Evolutionary conservation across 495 filamentous ascomycete genomes (phyloP).

Genomic region (Penicilliopsis zonata): DNA sequence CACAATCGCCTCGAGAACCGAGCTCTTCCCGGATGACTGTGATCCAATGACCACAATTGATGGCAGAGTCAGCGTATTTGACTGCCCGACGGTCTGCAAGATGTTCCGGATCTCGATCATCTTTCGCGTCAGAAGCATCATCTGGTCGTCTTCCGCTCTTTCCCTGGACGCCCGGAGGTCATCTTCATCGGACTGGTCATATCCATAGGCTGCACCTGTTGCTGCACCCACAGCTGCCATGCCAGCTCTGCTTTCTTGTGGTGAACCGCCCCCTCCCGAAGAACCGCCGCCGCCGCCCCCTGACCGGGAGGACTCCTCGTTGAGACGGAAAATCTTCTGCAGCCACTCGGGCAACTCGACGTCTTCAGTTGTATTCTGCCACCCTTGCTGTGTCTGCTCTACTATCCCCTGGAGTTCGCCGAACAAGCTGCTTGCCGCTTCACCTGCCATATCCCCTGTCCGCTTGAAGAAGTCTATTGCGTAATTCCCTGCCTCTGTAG

Average conservation of each 20-base stretch:
- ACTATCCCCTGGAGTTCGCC: conserved; percentile 61
- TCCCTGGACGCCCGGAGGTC: conserved; percentile 52
- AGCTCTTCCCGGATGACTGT: conserved; percentile 96
- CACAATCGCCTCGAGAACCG: conserved; percentile 92
- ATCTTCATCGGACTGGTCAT: conserved; percentile 57
- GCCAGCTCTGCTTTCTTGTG: conserved; percentile 49
- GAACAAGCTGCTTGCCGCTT: conserved; percentile 51
- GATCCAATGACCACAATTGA: conserved; percentile 98
- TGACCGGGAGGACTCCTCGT: conserved; percentile 38
- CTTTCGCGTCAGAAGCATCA: conserved; percentile 98
- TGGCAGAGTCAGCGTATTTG: conserved; percentile 71
- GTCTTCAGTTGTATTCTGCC: conserved; percentile 71
- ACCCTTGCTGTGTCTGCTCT: conserved; percentile 65
- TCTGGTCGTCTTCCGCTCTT: conserved; percentile 83
- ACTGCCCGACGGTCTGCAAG: conserved; percentile 81
- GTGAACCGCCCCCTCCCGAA: conserved; percentile 35
- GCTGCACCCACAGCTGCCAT: conserved; percentile 41
- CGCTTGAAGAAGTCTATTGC: conserved; percentile 66
- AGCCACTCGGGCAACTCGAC: conserved; percentile 79
- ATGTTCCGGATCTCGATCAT: conserved; percentile 99
- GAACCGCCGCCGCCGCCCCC: conserved; percentile 24
- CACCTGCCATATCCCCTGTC: conserved; percentile 55
- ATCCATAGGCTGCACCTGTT: conserved; percentile 66
- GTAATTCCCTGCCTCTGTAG: conserved; percentile 76
- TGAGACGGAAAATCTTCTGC: conserved; percentile 53